phyloP scores from a whole-genome alignment of 352 stramenopile genomes.

The Globisporangium perplexum region DNA sequence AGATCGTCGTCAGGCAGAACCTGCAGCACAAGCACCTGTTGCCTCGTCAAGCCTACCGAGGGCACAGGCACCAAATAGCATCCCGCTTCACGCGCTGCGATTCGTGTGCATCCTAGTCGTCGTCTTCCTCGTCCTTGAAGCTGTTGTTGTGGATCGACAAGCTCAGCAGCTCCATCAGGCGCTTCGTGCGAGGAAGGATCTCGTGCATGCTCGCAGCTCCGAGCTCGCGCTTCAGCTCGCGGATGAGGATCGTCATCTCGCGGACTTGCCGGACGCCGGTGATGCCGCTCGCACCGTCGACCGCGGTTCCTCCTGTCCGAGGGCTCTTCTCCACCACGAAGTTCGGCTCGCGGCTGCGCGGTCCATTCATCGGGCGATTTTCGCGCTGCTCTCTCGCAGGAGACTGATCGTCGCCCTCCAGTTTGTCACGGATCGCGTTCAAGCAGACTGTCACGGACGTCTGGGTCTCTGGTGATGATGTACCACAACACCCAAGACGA shows the following conservation, averaged over 20 bases:
- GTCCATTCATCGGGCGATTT: not conserved
- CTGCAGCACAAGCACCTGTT: too few species aligned
- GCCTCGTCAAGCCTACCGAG: not conserved
- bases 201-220: constrained; percentile 66
- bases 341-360: constrained; percentile 23
- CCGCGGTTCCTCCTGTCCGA: not conserved
- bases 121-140: constrained; percentile 12
- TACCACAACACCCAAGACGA: not conserved
- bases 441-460: constrained; percentile 41
- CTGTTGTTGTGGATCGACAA: constrained; percentile 49
- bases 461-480: constrained; percentile 28
- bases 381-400: not conserved
- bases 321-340: constrained; percentile 56
- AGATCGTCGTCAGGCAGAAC: not conserved
- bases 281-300: constrained; percentile 17
- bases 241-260: constrained; percentile 62
- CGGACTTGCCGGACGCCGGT: constrained; percentile 66
- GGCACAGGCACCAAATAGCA: not conserved
- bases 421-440: constrained; percentile 37
- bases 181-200: constrained; percentile 67
- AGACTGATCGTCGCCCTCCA: constrained; percentile 16
- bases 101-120: not conserved
- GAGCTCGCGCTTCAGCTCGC: constrained; percentile 74
- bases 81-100: not conserved
- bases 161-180: constrained; percentile 79